A percentile compares a stretch with the other conserved stretches of the same genome.
These are phyloP conservation scores for Dicorynia guianensis DNA, from an alignment of 306 rosid species.

Conservation along the genomic window DNA sequence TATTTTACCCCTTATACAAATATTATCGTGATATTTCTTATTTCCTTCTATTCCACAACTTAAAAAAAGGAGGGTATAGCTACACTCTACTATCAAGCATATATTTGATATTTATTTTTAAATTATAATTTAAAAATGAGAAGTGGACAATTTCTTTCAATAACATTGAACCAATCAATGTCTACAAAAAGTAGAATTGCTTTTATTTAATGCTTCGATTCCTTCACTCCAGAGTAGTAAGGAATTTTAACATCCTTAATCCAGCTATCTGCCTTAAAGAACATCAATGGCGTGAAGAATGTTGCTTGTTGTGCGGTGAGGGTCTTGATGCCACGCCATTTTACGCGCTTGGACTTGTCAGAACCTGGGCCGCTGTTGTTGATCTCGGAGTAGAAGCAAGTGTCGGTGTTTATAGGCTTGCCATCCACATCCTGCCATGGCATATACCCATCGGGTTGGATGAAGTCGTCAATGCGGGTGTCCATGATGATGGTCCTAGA, in stretches of 20 bases:
- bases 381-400: constrained; percentile 65
- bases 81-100: too few relatives aligned
- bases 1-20: too few relatives aligned
- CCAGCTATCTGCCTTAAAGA: constrained; percentile 63
- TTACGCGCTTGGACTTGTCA: constrained; percentile 47
- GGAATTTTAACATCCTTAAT: constrained; percentile 61
- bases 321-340: constrained; percentile 69
- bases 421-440: constrained; percentile 66
- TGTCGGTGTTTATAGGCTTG: constrained; percentile 24
- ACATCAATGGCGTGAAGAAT: constrained; percentile 37
- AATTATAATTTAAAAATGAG: too few relatives aligned
- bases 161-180: too few relatives aligned
- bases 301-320: constrained; percentile 38
- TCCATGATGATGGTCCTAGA: constrained; percentile 82
- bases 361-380: constrained; percentile 73
- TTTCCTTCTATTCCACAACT: too few relatives aligned
- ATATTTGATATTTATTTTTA: too few relatives aligned
- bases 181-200: too few relatives aligned
- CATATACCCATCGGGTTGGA: constrained; percentile 71
- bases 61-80: too few relatives aligned
- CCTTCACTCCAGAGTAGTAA: constrained; percentile 45
- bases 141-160: too few relatives aligned
- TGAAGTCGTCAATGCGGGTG: constrained; percentile 63
- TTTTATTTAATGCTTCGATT: constrained; percentile 1
- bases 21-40: too few relatives aligned